Conservation (phyloP, 2,329 filamentous ascomycete species). For the Aspergillus proliferans region DNA sequence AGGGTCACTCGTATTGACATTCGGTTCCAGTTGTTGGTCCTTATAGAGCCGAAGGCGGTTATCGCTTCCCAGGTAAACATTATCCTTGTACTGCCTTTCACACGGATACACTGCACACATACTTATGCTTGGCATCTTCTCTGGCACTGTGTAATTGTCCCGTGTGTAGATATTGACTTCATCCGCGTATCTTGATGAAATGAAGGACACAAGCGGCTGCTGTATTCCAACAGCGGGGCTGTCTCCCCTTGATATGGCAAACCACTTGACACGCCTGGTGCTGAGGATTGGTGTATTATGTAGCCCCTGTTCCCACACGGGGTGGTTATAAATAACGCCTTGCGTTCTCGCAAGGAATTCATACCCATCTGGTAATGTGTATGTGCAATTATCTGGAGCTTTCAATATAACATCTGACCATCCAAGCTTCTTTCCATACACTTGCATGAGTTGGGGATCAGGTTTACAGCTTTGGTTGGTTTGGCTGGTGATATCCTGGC, state of each 20-base stretch:
- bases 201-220: background rate
- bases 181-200: background rate
- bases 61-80: background rate
- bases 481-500: slow-evolving; percentile 10
- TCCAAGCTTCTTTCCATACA: background rate
- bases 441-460: background rate
- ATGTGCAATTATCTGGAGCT: slow-evolving; percentile 3
- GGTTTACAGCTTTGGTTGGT: slow-evolving; percentile 6
- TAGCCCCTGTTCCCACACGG: background rate
- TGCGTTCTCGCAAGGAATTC: background rate
- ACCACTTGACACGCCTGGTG: too few species aligned
- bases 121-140: slow-evolving; percentile 4
- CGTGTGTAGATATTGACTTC: slow-evolving; percentile 1
- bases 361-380: background rate
- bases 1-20: too few species aligned
- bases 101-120: slow-evolving; percentile 10
- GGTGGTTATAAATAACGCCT: too few species aligned
- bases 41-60: background rate
- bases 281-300: background rate
- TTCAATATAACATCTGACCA: too few species aligned
- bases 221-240: background rate
- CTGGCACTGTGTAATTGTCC: slow-evolving; percentile 3
- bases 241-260: too few species aligned
- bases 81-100: slow-evolving; percentile 4
- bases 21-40: background rate